Evolutionary conservation across 2,329 filamentous ascomycete species (phyloP).

Genomic region (Tolypocladium cylindrosporum): DNA sequence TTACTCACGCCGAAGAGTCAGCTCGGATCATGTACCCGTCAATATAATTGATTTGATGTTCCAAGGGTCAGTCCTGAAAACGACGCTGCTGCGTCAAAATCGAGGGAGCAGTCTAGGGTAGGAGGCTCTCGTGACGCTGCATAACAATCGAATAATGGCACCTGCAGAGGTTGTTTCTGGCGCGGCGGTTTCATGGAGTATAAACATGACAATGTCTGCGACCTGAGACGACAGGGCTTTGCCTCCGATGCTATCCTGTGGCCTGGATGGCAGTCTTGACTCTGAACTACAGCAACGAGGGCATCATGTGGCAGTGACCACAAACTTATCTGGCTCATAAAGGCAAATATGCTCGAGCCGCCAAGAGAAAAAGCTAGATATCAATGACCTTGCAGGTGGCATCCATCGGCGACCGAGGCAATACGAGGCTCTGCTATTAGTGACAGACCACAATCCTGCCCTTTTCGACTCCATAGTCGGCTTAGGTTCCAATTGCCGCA

Average conservation of each 20-base stretch:
- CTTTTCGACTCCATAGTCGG: not conserved
- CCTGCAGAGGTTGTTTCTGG: no score
- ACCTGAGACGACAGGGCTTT: not conserved
- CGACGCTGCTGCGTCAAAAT: no score
- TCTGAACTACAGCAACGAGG: not conserved
- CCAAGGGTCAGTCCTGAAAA: no score
- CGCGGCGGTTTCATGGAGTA: not conserved
- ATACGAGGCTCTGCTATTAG: not conserved
- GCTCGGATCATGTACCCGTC: no score
- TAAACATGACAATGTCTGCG: no score
- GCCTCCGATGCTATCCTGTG: not conserved
- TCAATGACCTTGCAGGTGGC: not conserved
- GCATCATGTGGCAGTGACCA: not conserved
- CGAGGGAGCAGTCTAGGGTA: not conserved
- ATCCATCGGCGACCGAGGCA: not conserved
- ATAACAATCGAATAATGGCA: not conserved
- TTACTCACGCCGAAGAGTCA: no score
- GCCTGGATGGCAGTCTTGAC: not conserved
- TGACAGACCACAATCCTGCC: not conserved
- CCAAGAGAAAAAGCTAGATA: not conserved
- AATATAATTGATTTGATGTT: no score
- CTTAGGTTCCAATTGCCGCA: not conserved
- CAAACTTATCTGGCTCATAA: not conserved
- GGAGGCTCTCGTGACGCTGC: not conserved
- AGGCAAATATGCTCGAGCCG: not conserved